Evolutionary conservation across 2,329 filamentous ascomycete genomes (phyloP), one percentile per base, ranked within the genome.

Genomic region (Grosmannia penicillata): DNA sequence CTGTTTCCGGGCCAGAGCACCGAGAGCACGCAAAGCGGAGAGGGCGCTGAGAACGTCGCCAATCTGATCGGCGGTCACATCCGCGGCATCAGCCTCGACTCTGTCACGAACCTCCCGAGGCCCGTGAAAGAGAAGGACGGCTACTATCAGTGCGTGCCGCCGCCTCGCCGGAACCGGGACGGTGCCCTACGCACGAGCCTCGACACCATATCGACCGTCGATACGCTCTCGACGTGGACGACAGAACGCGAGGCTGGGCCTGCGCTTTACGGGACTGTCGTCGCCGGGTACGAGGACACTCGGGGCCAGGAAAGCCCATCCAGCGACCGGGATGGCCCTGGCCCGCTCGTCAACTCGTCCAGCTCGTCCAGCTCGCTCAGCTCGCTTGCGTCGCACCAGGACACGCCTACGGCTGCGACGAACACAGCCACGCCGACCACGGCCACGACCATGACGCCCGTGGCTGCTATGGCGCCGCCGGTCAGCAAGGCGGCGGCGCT

Each of bases 131-230:
- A 55, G 19, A 55, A 53, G 9, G 68, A 75, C 23, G 72, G 70
- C 4, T 77, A 72, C 52, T 78, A 78, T 49, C 68, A 75, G 51
- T 70, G 66, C 38, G 57, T 74, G 14, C 57, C 60, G 24, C 56
- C 54, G 40, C 58, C 35, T 50, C 24, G 11, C 13, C 19, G 23
- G 9, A 14, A 18, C 8, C 49, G 28, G 51, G 46, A 19, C 53
- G 48, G 28, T 48, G 46, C 17, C 51, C 57, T 7, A 9, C 41
- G 41, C 8, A 53, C 53, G 23, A 72, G 67, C 48, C 53, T 61
- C 37, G 63, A 65, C 39, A 66, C 64, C 21, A 50, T 59, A 33
- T 62, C 62, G 33, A 67, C 65, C 3, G 54, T 41, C 6, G 42
- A 37, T 9, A 47, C 45, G 25, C 35, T 64, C 37, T 69, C 65